These are phyloP conservation scores for Saccharomyces hybrid DNA, from an alignment of 1,139 yeast genomes.

Conservation along the genomic window DNA sequence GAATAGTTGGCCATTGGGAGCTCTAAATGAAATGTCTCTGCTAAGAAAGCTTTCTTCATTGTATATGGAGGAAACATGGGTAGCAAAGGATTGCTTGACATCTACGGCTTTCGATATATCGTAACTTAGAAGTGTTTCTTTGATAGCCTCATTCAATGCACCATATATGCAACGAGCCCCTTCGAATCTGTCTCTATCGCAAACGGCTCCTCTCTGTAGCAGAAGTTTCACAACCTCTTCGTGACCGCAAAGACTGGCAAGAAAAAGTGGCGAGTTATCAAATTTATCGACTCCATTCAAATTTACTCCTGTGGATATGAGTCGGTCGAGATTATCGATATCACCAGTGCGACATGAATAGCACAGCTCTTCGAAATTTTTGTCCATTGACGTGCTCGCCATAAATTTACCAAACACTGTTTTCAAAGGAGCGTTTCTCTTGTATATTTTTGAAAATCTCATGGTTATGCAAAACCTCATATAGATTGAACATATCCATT, in stretches of 20 bases:
- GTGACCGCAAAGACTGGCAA: slow-evolving; percentile 74
- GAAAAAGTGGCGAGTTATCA: slow-evolving; percentile 66
- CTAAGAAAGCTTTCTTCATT: no score
- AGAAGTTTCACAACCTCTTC: slow-evolving; percentile 51
- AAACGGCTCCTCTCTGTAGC: slow-evolving; percentile 60
- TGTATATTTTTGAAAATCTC: no score
- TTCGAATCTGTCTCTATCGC: slow-evolving; percentile 60
- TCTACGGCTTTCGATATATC: no score
- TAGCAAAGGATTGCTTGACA: no score
- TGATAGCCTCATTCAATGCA: no score
- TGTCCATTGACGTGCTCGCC: slow-evolving; percentile 8
- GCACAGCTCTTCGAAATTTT: slow-evolving; percentile 38
- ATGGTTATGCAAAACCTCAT: background rate
- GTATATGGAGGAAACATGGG: no score
- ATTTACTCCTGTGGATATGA: slow-evolving; percentile 49
- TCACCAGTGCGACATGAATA: slow-evolving; percentile 67
- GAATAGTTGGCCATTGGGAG: no score
- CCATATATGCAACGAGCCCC: no score
- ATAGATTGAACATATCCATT: background rate
- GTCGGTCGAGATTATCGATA: slow-evolving; percentile 50
- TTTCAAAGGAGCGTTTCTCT: background rate
- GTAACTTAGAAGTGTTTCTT: no score
- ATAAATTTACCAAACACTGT: background rate
- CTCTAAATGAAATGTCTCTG: no score
- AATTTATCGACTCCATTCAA: slow-evolving; percentile 60